Percentiles rank a stretch among this genome's conserved stretches.
Evolutionary conservation across 1,284 basidiomycete genomes (phyloP).

Genomic region (Heterobasidion occidentale): DNA sequence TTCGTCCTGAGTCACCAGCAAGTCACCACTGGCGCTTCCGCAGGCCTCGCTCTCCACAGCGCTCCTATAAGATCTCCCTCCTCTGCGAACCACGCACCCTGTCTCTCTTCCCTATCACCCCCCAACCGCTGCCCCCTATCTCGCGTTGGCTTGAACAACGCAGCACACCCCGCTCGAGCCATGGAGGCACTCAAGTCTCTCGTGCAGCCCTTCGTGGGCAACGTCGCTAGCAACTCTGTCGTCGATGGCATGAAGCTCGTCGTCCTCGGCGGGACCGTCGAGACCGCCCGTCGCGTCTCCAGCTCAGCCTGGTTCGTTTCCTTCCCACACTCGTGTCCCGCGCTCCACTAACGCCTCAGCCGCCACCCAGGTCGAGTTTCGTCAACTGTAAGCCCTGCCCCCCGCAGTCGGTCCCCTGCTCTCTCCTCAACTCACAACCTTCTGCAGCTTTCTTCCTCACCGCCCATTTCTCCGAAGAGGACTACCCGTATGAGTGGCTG

Average conservation of each 20-base stretch:
- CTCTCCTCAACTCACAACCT: too few relatives aligned
- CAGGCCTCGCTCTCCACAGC: neutral
- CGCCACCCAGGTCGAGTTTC: conserved; percentile 57
- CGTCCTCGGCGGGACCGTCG: conserved; percentile 76
- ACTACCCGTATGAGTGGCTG: conserved; percentile 77
- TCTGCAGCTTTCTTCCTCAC: conserved; percentile 84
- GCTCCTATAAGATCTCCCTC: neutral
- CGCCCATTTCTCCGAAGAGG: conserved; percentile 78
- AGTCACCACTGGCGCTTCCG: neutral
- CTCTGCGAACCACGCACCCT: neutral
- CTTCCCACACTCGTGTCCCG: conserved; percentile 6
- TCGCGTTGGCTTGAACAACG: neutral
- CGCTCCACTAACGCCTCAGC: conserved; percentile 4
- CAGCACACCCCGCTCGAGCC: conserved; percentile 7
- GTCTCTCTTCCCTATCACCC: neutral
- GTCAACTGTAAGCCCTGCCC: conserved; percentile 61
- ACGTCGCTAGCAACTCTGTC: conserved; percentile 64
- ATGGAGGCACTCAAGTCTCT: conserved; percentile 80
- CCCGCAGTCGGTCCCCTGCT: too few relatives aligned
- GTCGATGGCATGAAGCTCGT: conserved; percentile 83
- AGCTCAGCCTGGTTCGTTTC: conserved; percentile 63
- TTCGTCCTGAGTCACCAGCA: neutral
- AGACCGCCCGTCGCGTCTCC: conserved; percentile 72
- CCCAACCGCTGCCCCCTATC: neutral
- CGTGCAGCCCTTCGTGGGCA: conserved; percentile 71